phyloP scores from a whole-genome alignment of 805 yeast species.

The Sugiyamaella chiloensis region DNA sequence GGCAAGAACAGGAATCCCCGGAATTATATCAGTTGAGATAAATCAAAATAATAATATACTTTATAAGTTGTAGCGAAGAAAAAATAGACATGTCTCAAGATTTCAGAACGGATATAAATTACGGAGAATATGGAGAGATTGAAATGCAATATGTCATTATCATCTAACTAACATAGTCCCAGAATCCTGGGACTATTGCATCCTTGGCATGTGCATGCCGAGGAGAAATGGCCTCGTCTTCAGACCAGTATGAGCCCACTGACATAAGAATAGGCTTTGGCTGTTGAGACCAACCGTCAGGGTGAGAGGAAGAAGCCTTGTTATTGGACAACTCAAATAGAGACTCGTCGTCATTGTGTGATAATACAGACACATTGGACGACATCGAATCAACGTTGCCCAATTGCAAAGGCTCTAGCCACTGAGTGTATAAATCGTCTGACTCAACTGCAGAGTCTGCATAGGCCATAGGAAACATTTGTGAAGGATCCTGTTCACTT shows the following conservation, averaged over 20 bases:
- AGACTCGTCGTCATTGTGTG: slow-evolving; percentile 2
- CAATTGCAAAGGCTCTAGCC: background rate
- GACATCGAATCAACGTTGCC: background rate
- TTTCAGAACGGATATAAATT: too few species aligned
- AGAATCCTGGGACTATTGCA: background rate
- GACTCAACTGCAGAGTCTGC: background rate
- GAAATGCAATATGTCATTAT: background rate
- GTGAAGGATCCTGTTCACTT: background rate
- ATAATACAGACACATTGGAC: background rate
- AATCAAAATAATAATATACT: too few species aligned
- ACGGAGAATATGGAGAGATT: too few species aligned
- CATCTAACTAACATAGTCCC: background rate
- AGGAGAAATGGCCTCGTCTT: slow-evolving; percentile 2
- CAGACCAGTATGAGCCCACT: background rate
- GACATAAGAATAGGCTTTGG: background rate
- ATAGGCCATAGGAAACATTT: slow-evolving; percentile 2
- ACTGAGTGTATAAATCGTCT: background rate
- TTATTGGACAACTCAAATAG: background rate
- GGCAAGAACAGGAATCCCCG: background rate
- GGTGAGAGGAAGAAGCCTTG: background rate
- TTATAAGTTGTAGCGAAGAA: too few species aligned
- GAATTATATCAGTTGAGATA: too few species aligned
- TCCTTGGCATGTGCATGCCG: background rate
- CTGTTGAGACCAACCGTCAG: background rate
- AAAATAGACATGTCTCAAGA: too few species aligned